These are phyloP conservation scores for Kwoniella botswanensis DNA, from an alignment of 768 basidiomycete species.

Conservation along the genomic window DNA sequence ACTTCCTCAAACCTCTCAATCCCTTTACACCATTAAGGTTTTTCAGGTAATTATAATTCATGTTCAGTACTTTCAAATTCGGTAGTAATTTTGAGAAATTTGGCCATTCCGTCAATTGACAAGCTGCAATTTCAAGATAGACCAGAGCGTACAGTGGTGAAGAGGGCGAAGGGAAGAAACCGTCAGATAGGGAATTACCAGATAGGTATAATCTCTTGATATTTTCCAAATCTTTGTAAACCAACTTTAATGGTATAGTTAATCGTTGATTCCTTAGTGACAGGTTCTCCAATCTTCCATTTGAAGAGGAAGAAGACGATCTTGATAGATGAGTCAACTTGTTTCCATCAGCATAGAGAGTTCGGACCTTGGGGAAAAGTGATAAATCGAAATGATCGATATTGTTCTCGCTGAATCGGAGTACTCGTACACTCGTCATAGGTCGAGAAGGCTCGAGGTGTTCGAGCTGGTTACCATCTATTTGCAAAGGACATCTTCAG, in stretches of 20 bases:
- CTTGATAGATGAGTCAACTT: conserved; percentile 42
- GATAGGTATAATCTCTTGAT: conserved; percentile 93
- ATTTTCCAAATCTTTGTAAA: conserved; percentile 72
- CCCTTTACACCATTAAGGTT: conserved; percentile 75
- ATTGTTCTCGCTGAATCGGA: conserved; percentile 82
- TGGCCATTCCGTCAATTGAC: conserved; percentile 79
- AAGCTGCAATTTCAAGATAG: conserved; percentile 89
- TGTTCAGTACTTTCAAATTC: conserved; percentile 86
- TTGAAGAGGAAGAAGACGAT: conserved; percentile 32
- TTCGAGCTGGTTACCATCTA: conserved; percentile 75
- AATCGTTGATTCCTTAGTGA: conserved; percentile 83
- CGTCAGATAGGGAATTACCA: conserved; percentile 61
- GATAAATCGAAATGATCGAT: conserved; percentile 69
- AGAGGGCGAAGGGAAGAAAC: conserved; percentile 59
- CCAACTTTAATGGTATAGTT: conserved; percentile 20
- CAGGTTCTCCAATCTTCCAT: conserved; percentile 79
- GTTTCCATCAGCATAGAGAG: conserved; percentile 92
- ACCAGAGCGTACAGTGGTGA: conserved; percentile 80
- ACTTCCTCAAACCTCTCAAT: conserved; percentile 74
- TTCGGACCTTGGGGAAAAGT: conserved; percentile 73
- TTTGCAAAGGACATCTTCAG: background rate
- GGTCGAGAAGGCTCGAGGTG: conserved; percentile 60
- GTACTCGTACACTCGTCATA: conserved; percentile 76
- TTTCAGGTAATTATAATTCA: conserved; percentile 91
- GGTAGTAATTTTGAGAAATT: conserved; percentile 71